Conservation (phyloP, 2,329 filamentous ascomycete genomes). For the Ophidiomyces ophidiicola region DNA sequence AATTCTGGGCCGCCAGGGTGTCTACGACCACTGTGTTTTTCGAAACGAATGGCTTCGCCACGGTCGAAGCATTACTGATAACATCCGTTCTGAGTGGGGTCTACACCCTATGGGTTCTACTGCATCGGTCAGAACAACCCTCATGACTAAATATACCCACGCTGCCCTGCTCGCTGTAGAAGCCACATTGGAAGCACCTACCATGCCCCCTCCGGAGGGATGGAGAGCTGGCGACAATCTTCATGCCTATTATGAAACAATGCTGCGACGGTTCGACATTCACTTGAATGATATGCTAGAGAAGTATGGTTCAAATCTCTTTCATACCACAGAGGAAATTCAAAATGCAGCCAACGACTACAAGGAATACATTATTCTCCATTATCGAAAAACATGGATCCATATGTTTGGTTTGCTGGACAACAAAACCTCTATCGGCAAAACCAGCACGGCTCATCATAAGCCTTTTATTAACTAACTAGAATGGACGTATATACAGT, state of each 20-base stretch:
- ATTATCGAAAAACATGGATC: constrained; percentile 16
- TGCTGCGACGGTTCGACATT: constrained; percentile 14
- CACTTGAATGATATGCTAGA: constrained; percentile 9
- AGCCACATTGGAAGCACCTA: constrained; percentile 8
- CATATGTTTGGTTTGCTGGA: constrained; percentile 12
- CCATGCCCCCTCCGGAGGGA: constrained; percentile 12
- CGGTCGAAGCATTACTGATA: constrained; percentile 15
- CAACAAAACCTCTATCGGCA: not conserved
- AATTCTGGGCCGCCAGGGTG: constrained; percentile 4
- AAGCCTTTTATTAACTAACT: too few relatives aligned
- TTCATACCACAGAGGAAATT: constrained; percentile 3
- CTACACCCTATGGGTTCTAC: constrained; percentile 12
- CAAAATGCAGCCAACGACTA: constrained; percentile 9
- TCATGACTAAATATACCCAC: constrained; percentile 10
- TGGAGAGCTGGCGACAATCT: constrained; percentile 13
- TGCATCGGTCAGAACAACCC: constrained; percentile 12
- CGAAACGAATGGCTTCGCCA: constrained; percentile 14
- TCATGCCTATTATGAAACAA: constrained; percentile 16
- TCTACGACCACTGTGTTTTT: constrained; percentile 7
- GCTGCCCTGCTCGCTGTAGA: constrained; percentile 12
- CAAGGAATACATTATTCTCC: constrained; percentile 12
- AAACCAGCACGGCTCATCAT: too few relatives aligned
- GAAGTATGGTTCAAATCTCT: constrained; percentile 1
- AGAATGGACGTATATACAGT: too few relatives aligned
- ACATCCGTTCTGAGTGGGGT: constrained; percentile 16